Evolutionary conservation across 176 grass and related monocot genomes (phyloP), one percentile per base, ranked within the genome.

Genomic region (Avena atlantica): DNA sequence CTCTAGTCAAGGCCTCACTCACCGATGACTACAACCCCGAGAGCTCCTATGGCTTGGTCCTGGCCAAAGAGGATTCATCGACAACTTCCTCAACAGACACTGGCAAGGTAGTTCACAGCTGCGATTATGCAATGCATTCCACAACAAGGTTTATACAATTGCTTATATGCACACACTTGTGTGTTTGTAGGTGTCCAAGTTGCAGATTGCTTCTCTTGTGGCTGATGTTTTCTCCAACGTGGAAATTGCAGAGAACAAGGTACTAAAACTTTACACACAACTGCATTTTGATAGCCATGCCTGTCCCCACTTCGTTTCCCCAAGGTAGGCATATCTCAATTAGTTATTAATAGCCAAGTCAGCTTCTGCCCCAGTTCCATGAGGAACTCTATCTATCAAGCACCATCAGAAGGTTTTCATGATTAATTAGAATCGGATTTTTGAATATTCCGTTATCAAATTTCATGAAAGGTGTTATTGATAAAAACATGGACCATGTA

Each of bases 241-340:
- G 53, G 69, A 87, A 12, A 73, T 94, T 6, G 87, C 93, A 3
- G 96, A 98, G 88, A 98, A 98, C 89, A 98, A 98, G 89, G 96
- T 98, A 89, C 3, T 83, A 56, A 71, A 85, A 85, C 47, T 66
- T 48, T 48, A 47, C 20, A 27, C 60, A 42, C 40, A 59, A 78
- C 31, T 65, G 59, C 55, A 31, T 82, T 56, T 31, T 2, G 42
- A 60, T 65, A 52, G 27, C 37, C 31, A 55, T 42, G 44, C 57
- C 62, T 66, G 4, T 9, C 51, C 3, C 56, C 34, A 29, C 45
- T 56, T 15, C n/a, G 52, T 20, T 34, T 21, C 25, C 24, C 25
- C 49, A 19, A 55, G 4, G 48, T 29, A 80, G 8, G 10, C 6
- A 49, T 67, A 59, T 25, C 55, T 48, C 17, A 31, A 17, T 53